phyloP scores from a whole-genome alignment of 2,329 filamentous ascomycete species.

The Clonostachys rosea region DNA sequence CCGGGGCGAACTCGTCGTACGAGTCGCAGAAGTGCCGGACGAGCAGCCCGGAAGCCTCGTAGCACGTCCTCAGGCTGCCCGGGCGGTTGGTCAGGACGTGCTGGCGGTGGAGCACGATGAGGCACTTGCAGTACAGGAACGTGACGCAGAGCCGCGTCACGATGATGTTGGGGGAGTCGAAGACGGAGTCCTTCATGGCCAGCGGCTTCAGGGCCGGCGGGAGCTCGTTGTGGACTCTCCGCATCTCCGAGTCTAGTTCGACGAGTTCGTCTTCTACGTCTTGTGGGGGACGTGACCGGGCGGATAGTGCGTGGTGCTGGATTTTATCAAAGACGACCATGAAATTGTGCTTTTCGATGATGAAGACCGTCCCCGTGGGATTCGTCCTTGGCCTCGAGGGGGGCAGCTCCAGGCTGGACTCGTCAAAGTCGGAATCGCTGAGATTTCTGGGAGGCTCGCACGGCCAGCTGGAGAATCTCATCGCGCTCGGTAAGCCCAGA shows the following conservation, averaged over 20 bases:
- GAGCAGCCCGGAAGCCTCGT: conserved; percentile 35
- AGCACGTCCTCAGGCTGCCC: conserved; percentile 21
- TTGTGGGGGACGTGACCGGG: conserved; percentile 24
- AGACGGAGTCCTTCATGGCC: conserved; percentile 30
- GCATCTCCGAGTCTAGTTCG: conserved; percentile 32
- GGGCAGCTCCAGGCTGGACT: conserved; percentile 30
- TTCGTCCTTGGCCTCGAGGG: conserved; percentile 33
- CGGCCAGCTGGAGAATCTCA: conserved; percentile 17
- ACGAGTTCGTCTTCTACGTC: conserved; percentile 9
- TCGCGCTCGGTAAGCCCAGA: conserved; percentile 35
- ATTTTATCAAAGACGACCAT: conserved; percentile 37
- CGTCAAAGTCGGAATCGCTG: conserved; percentile 45
- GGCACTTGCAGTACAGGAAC: conserved; percentile 39
- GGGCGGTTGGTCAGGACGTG: conserved; percentile 29
- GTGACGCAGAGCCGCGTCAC: conserved; percentile 46
- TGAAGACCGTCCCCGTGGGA: conserved; percentile 34
- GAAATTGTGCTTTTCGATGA: conserved; percentile 33
- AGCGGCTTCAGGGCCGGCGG: conserved; percentile 32
- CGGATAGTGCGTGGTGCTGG: conserved; percentile 30
- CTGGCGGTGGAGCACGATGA: conserved; percentile 44
- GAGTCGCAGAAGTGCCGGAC: conserved; percentile 41
- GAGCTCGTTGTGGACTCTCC: conserved; percentile 24
- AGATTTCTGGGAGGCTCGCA: conserved; percentile 42
- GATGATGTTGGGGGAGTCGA: conserved; percentile 30
- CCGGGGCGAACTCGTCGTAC: conserved; percentile 36